These are phyloP conservation scores for Kwoniella shandongensis DNA, from an alignment of 768 basidiomycete genomes.

Conservation along the genomic window DNA sequence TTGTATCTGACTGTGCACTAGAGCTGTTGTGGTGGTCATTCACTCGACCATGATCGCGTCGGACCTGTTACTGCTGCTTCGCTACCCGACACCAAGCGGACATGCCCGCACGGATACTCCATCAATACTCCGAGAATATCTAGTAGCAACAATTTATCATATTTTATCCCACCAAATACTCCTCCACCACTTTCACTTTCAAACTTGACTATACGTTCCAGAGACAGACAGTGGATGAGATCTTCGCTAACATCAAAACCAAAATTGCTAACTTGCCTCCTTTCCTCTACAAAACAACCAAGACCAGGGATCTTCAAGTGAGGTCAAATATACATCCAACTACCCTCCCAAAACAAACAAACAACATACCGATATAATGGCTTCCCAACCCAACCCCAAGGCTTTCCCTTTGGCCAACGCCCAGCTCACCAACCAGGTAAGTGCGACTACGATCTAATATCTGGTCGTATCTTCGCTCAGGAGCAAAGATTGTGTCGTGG, in stretches of 20 bases:
- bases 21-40: no score
- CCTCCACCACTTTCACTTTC: slow-evolving; percentile 2
- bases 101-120: no score
- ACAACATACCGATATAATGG: slow-evolving; percentile 24
- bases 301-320: slow-evolving; percentile 48
- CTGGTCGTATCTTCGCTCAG: no score
- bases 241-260: slow-evolving; percentile 2
- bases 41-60: no score
- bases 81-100: no score
- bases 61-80: no score
- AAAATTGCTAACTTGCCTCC: background rate
- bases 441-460: slow-evolving; percentile 47
- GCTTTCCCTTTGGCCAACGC: slow-evolving; percentile 87
- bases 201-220: background rate
- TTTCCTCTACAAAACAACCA: slow-evolving; percentile 12
- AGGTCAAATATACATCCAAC: slow-evolving; percentile 28
- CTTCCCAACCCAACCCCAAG: slow-evolving; percentile 64
- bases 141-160: slow-evolving; percentile 1
- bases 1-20: no score
- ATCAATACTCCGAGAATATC: background rate
- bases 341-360: slow-evolving; percentile 3
- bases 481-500: no score
- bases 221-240: no score
- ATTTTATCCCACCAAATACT: slow-evolving; percentile 8
- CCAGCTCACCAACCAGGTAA: slow-evolving; percentile 81